A percentile compares a stretch with the other conserved stretches of the same genome.
These are phyloP conservation scores for Marasmius oreades DNA, from an alignment of 1,284 basidiomycete species.

Conservation along the genomic window DNA sequence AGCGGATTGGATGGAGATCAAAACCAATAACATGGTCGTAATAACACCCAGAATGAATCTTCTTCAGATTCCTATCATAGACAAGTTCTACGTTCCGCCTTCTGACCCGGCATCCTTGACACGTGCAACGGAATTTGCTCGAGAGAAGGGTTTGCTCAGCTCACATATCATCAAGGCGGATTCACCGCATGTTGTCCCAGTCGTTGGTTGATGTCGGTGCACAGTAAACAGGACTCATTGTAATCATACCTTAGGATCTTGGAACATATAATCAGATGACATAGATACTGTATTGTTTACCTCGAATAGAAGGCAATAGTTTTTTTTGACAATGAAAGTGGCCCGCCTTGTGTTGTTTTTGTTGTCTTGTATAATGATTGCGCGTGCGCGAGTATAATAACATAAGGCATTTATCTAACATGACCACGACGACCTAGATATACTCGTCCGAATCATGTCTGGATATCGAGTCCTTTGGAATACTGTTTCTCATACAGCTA, in stretches of 20 bases:
- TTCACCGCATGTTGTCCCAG: neutral
- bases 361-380: neutral
- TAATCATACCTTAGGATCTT: neutral
- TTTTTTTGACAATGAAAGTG: too few relatives aligned
- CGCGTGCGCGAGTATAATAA: neutral
- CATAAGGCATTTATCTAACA: neutral
- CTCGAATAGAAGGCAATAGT: too few relatives aligned
- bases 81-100: constrained; percentile 84
- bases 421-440: neutral
- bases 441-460: neutral
- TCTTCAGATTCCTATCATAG: constrained; percentile 90
- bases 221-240: neutral
- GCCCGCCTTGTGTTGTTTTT: neutral
- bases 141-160: constrained; percentile 63
- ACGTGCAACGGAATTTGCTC: constrained; percentile 69
- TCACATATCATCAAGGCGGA: neutral
- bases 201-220: neutral
- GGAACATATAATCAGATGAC: too few relatives aligned
- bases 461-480: neutral
- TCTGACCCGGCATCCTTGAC: constrained; percentile 65
- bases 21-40: constrained; percentile 90
- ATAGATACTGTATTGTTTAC: too few relatives aligned
- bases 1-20: constrained; percentile 97
- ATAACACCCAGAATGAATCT: constrained; percentile 94
- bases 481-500: constrained; percentile 6